Evolutionary conservation across 768 basidiomycete genomes (phyloP).

Genomic region (Auricularia cornea): DNA sequence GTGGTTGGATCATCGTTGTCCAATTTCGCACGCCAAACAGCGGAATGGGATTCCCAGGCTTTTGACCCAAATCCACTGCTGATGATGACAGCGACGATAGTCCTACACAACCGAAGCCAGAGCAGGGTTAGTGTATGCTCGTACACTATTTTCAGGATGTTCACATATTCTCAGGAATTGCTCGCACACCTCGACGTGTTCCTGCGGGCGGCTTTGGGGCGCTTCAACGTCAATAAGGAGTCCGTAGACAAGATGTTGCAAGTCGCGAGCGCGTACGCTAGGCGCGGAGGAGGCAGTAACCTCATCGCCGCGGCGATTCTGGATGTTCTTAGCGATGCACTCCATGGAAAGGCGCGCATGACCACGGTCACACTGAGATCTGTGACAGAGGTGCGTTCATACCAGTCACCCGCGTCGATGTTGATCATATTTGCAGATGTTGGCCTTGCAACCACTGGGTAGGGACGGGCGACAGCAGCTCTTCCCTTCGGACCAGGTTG

Average conservation of each 20-base stretch:
- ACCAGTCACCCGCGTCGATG: constrained; percentile 3
- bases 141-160: constrained; percentile 8
- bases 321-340: constrained; percentile 45
- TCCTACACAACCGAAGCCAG: constrained; percentile 52
- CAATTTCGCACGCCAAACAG: constrained; percentile 45
- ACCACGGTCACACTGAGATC: constrained; percentile 39
- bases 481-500: neutral
- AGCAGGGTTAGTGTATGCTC: constrained; percentile 34
- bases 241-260: neutral
- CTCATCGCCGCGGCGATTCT: constrained; percentile 35
- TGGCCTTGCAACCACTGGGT: neutral
- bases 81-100: constrained; percentile 39
- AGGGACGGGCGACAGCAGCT: neutral
- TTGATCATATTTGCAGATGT: neutral
- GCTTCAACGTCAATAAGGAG: constrained; percentile 36
- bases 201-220: constrained; percentile 44
- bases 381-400: constrained; percentile 42
- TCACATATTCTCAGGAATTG: constrained; percentile 40
- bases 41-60: constrained; percentile 40
- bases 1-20: constrained; percentile 50
- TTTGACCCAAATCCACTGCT: constrained; percentile 54
- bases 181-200: constrained; percentile 49
- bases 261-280: neutral
- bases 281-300: constrained; percentile 10
- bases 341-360: constrained; percentile 46